These are phyloP conservation scores for Oryza officinalis DNA, from an alignment of 176 grass and related monocot genomes.

Conservation along the genomic window DNA sequence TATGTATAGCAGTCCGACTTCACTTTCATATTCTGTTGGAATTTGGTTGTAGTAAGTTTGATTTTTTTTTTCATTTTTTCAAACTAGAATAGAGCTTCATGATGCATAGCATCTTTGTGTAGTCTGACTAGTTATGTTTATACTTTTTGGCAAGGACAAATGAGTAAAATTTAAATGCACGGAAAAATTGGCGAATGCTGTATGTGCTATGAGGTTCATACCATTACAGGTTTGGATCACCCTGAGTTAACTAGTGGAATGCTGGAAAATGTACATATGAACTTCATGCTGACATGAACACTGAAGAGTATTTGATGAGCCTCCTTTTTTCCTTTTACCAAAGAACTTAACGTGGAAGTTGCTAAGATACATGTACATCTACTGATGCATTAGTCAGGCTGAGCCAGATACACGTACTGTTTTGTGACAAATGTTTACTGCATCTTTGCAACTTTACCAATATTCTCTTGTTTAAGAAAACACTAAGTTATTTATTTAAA, in stretches of 20 bases:
- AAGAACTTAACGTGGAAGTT: not conserved
- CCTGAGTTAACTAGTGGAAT: not conserved
- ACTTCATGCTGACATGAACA: not conserved
- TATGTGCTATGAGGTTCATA: not conserved
- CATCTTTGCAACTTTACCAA: not conserved
- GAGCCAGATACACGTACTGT: not conserved
- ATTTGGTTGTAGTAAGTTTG: not conserved
- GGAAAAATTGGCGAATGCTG: not conserved
- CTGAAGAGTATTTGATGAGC: not conserved
- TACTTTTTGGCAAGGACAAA: not conserved
- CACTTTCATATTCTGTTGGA: not conserved
- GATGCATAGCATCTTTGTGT: not conserved
- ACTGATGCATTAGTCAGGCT: slow-evolving; percentile 4
- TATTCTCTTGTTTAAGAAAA: too few species aligned
- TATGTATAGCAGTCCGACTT: slow-evolving; percentile 25
- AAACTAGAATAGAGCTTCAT: not conserved
- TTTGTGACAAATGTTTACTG: not conserved
- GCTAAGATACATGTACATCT: not conserved
- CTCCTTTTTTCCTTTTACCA: not conserved
- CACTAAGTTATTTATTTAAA: too few species aligned
- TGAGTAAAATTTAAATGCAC: not conserved
- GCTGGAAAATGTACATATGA: not conserved
- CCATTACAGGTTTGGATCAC: not conserved
- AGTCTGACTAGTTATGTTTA: not conserved
- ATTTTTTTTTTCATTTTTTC: not conserved